Evolutionary conservation across 1,139 yeast species (phyloP), one percentile per base, ranked within the genome.

Genomic region (Candida glucosophila): DNA sequence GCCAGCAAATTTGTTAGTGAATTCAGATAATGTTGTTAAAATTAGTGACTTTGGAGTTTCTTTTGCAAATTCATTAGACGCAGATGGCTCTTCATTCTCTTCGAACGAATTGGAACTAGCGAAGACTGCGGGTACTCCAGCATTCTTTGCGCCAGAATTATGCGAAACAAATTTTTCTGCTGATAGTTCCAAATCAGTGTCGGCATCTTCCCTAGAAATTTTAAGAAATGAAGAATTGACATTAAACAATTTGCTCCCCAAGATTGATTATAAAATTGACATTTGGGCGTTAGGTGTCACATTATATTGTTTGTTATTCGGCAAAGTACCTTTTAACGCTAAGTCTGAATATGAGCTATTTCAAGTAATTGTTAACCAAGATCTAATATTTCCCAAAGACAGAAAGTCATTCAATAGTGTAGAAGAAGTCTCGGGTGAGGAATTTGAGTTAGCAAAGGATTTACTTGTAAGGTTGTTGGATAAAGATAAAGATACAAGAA

Each of bases 251-350:
- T 26, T 46, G 17, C 28, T 44, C n/a, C 67, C 75, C 3, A 67
- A 62, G 26, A 75, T 81, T 20, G 76, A 79, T 33, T 61, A 77
- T 42, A 85, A 82, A 49, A 82, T 88, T 30, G 97, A 88, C 52
- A 79, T 88, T 10, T 92, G 99, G 99, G 96, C 98, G 0, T 53
- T 88, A 17, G 99, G 99, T 4, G 88, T 90, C 2, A 90, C 98
- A 0, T 58, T 92, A 13, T 90, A 77, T 48, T 88, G 98, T 50
- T 58, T 92, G 22, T 52, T 90, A 12, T 90, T 82, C 55, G 98
- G 99, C 6, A 66, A 69, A 35, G 72, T 90, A 22, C 98, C 98
- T 2, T 92, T 90, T 49, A 74, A 77, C 44, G 96, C 96, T 0
- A 90, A 80, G 24, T 77, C 79, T 26, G 98, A 90, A 47, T 81